Evolutionary conservation across 176 grass and related monocot genomes (phyloP), one percentile per base, ranked within the genome.

Genomic region (Oryza nivara): DNA sequence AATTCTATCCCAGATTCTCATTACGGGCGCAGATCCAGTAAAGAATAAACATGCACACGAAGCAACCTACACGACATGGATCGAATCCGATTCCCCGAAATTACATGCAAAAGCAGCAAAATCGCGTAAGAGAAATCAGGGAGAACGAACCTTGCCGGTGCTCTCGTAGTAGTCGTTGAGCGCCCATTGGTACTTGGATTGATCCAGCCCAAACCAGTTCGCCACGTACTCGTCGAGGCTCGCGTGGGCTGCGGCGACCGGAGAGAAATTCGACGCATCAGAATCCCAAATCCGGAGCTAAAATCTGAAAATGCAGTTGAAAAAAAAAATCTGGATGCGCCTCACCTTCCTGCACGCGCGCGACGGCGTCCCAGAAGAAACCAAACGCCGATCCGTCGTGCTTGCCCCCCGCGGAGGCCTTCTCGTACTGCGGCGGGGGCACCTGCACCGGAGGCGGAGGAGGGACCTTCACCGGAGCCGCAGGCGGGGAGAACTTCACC

Each of bases 111-210:
- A 56, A 63, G 23, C 71, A 86, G 54, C 43, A 75, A 67, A 67
- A 36, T 67, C 30, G 67, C 3, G 9, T 35, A 73, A 54, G 56
- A 75, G 66, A 70, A 52, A 86, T 52, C 5, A 60, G 44, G 79
- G n/a, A 79, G 6, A 44, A 79, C 83, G 67, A 30, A 97, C 92
- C 89, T 97, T 97, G 84, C 92, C 83, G 28, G 84, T 92, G 88
- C 70, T 90, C 77, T 94, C 94, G 84, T 97, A 97, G 89, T 97
- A 97, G 87, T 97, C 94, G 76, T 97, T 92, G 80, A 97, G 91
- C 20, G 94, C 94, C 94, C 94, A 97, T 79, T 97, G 94, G 78
- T 97, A 97, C 85, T 90, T 97, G n/a, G 94, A 97, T 84, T 94
- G 94, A 85, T 97, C 89, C 74, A 97, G 84, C 17, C 94, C 94